Evolutionary conservation across 1,284 basidiomycete species (phyloP).

Genomic region (Vanrija sp.): DNA sequence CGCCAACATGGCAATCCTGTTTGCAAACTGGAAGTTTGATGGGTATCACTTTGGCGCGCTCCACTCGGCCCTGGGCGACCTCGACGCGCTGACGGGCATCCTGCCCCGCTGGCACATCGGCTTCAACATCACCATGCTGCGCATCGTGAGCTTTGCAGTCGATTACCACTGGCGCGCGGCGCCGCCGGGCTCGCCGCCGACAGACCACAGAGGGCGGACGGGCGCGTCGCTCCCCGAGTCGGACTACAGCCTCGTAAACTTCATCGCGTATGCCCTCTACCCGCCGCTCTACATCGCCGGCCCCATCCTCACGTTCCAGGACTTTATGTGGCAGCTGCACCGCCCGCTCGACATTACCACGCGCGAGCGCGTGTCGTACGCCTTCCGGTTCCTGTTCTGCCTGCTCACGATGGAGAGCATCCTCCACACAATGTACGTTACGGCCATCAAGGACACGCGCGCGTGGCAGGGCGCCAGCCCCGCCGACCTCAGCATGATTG

Average conservation of each 20-base stretch:
- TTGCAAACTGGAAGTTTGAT: slow-evolving; percentile 69
- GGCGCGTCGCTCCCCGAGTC: slow-evolving; percentile 52
- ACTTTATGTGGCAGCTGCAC: slow-evolving; percentile 70
- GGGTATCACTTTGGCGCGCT: slow-evolving; percentile 70
- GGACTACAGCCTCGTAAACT: slow-evolving; percentile 59
- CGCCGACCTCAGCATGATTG: slow-evolving; percentile 82
- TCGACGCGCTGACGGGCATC: slow-evolving; percentile 61
- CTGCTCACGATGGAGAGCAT: slow-evolving; percentile 85
- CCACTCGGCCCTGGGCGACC: slow-evolving; percentile 55
- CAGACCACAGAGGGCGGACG: slow-evolving; percentile 53
- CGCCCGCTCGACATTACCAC: slow-evolving; percentile 53
- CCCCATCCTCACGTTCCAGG: slow-evolving; percentile 94
- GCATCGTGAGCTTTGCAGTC: slow-evolving; percentile 87
- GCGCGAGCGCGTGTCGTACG: slow-evolving; percentile 54
- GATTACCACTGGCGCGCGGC: slow-evolving; percentile 74
- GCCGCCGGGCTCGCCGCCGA: slow-evolving; percentile 12
- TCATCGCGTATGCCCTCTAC: slow-evolving; percentile 75
- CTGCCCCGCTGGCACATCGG: slow-evolving; percentile 88
- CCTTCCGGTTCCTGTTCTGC: slow-evolving; percentile 66
- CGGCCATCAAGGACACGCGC: slow-evolving; percentile 86
- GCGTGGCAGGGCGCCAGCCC: slow-evolving; percentile 63
- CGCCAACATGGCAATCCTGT: slow-evolving; percentile 72
- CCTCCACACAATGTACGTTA: slow-evolving; percentile 92
- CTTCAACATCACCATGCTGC: slow-evolving; percentile 96
- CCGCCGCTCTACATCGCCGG: slow-evolving; percentile 94